Percentiles rank a stretch among this genome's conserved stretches.
phyloP scores from a whole-genome alignment of 345 rosid genomes.

The Brassica cretica region DNA sequence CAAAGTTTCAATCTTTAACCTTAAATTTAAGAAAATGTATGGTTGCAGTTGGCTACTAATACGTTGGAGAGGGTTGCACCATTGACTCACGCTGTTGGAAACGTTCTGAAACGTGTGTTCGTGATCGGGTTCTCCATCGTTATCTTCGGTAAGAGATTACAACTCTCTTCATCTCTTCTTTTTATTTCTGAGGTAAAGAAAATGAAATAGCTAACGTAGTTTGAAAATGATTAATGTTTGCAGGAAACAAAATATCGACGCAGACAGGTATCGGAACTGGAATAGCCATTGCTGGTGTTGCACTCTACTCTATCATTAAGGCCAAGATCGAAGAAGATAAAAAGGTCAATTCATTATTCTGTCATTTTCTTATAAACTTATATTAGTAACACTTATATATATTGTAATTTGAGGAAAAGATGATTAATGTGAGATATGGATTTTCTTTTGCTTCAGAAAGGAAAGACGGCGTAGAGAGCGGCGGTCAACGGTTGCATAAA shows the following conservation, averaged over 20 bases:
- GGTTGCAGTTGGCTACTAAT: slow-evolving; percentile 83
- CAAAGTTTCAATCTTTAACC: background rate
- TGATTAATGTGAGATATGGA: slow-evolving; percentile 12
- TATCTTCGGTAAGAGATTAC: slow-evolving; percentile 59
- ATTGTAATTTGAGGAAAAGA: background rate
- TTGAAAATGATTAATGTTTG: background rate
- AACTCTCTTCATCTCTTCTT: background rate
- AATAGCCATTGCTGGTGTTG: slow-evolving; percentile 91
- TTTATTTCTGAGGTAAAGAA: background rate
- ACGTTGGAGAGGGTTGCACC: slow-evolving; percentile 98
- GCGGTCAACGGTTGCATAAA: slow-evolving; percentile 30
- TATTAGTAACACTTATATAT: background rate
- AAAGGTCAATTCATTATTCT: slow-evolving; percentile 50
- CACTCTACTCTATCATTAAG: slow-evolving; percentile 78
- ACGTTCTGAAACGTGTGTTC: slow-evolving; percentile 95
- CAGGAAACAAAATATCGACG: slow-evolving; percentile 91
- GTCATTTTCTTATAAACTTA: background rate
- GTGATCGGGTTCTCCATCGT: slow-evolving; percentile 93
- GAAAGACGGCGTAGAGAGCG: slow-evolving; percentile 36
- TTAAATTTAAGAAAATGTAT: background rate
- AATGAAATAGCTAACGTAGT: background rate
- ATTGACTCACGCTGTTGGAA: slow-evolving; percentile 95
- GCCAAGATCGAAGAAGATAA: slow-evolving; percentile 95
- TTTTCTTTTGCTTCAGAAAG: slow-evolving; percentile 27
- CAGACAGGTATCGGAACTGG: slow-evolving; percentile 87